Evolutionary conservation across 352 stramenopile species (phyloP), one percentile per base, ranked within the genome.

Genomic region (Pythium chondricola): DNA sequence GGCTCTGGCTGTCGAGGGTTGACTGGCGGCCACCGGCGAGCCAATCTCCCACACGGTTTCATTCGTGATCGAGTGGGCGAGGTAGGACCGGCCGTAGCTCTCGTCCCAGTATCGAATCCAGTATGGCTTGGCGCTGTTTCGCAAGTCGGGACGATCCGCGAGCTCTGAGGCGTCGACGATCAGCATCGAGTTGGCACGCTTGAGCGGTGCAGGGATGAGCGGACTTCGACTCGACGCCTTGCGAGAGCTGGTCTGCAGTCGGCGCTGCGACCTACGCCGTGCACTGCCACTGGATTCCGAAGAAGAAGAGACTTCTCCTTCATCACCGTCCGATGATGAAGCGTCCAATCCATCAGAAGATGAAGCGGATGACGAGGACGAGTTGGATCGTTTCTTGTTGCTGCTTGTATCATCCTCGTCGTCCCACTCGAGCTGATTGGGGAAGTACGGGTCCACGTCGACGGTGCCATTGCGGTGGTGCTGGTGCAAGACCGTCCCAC

Each of bases 31-130:
- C n/a, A n/a, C n/a, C n/a, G n/a, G n/a, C n/a, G n/a, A n/a, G n/a
- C 32, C 44, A n/a, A 82, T 78, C 46, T 89, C 80, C 77, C 80
- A 89, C 4, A 91, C 65, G 0, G 70, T 71, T 49, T 88, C 77
- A 4, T 68, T 63, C 0, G 80, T 88, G 29, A 83, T 32, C 2
- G 72, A 84, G 49, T 91, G 79, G 14, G 85, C 74, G 10, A 91
- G 67, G 48, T 83, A 89, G 1, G 74, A 57, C 6, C 71, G 62
- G 2, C 52, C 52, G 4, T 68, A 85, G 10, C 48, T 52, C 0
- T 79, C 64, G 40, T 88, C 71, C 59, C 58, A 75, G 43, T 91
- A 69, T 0, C 80, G 77, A 32, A 91, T 59, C 76, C 80, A 91
- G 33, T 43, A 56, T 2, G 49, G 43, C 13, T 47, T 58, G 14